Conservation (phyloP, 2,329 filamentous ascomycete species). For the Talaromyces sp. region DNA sequence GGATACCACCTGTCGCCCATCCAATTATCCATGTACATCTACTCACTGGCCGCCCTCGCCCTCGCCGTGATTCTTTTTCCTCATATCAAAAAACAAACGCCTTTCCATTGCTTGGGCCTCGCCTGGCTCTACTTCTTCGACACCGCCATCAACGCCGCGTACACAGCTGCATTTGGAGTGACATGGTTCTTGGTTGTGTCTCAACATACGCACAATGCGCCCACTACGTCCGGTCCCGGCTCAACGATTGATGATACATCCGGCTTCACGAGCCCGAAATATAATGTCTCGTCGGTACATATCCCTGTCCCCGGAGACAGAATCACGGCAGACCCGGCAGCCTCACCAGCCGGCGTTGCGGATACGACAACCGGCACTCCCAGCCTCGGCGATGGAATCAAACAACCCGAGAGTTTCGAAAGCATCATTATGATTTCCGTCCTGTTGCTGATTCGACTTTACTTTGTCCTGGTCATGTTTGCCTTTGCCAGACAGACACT, state of each 20-base stretch:
- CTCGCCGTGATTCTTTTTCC: slow-evolving; percentile 68
- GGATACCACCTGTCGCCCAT: slow-evolving; percentile 77
- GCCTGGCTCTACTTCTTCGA: slow-evolving; percentile 85
- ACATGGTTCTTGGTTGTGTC: slow-evolving; percentile 80
- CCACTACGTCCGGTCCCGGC: slow-evolving; percentile 45
- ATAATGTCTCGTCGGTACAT: slow-evolving; percentile 58
- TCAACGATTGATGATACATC: slow-evolving; percentile 59
- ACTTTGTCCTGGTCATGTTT: slow-evolving; percentile 80
- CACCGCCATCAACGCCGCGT: slow-evolving; percentile 73
- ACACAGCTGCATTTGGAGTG: slow-evolving; percentile 76
- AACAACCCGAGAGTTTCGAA: slow-evolving; percentile 64
- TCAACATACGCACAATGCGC: slow-evolving; percentile 50
- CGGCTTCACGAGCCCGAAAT: slow-evolving; percentile 62
- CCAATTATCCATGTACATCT: slow-evolving; percentile 88
- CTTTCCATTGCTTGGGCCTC: slow-evolving; percentile 74
- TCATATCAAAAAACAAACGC: slow-evolving; percentile 73
- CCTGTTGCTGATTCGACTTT: slow-evolving; percentile 72
- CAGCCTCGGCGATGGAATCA: slow-evolving; percentile 61
- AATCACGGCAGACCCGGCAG: slow-evolving; percentile 34
- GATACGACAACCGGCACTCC: slow-evolving; percentile 30
- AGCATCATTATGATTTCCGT: slow-evolving; percentile 72
- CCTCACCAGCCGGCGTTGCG: slow-evolving; percentile 33
- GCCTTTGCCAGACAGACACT: slow-evolving; percentile 76
- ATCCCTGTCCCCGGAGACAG: slow-evolving; percentile 55
- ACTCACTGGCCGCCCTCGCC: slow-evolving; percentile 70